Percentiles rank a stretch among this genome's conserved stretches.
Evolutionary conservation across 805 yeast genomes (phyloP).

Genomic region (Schwanniomyces pseudopolymorphus): DNA sequence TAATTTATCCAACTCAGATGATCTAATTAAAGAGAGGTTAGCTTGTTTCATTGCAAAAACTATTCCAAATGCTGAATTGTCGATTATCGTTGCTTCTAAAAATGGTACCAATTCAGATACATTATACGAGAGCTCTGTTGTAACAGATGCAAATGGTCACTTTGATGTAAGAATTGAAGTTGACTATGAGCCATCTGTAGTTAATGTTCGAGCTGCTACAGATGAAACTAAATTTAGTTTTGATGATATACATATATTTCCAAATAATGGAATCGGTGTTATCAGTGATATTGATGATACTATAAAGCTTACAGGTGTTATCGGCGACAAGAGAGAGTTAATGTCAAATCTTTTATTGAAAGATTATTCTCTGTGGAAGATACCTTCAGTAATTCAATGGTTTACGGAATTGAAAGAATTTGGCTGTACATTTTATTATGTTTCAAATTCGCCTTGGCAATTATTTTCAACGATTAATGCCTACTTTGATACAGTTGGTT

Average conservation of each 20-base stretch:
- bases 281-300: constrained; percentile 96
- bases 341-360: constrained; percentile 75
- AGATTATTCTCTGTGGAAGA: constrained; percentile 62
- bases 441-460: constrained; percentile 95
- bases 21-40: constrained; percentile 59
- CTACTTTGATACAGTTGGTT: constrained; percentile 52
- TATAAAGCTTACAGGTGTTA: constrained; percentile 83
- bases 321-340: constrained; percentile 81
- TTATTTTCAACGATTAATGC: constrained; percentile 59
- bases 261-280: constrained; percentile 57
- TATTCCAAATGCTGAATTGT: constrained; percentile 55
- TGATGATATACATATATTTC: constrained; percentile 45
- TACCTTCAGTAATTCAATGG: constrained; percentile 77
- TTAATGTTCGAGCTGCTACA: constrained; percentile 49
- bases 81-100: constrained; percentile 56
- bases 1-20: constrained; percentile 30
- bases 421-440: constrained; percentile 78
- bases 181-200: constrained; percentile 58
- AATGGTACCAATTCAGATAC: constrained; percentile 25
- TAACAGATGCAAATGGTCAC: constrained; percentile 68
- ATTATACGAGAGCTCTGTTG: constrained; percentile 26
- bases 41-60: constrained; percentile 69
- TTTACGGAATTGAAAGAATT: constrained; percentile 47
- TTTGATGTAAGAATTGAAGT: constrained; percentile 55
- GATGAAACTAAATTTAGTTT: constrained; percentile 50